Conservation (phyloP, 2,329 filamentous ascomycete genomes). For the Didymosphaeria variabile region DNA sequence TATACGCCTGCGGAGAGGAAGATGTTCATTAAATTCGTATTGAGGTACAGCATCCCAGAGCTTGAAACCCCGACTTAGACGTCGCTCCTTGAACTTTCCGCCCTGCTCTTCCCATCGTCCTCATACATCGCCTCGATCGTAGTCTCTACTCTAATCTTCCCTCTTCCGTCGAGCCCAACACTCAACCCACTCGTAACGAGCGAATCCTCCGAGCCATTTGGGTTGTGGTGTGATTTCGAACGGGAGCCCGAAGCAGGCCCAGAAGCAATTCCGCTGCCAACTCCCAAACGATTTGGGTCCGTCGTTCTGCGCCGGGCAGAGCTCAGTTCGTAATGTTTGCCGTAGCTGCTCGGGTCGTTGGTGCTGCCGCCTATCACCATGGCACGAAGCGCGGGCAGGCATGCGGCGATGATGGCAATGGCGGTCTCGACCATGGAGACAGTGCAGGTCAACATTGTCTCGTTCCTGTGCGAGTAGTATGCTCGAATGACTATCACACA, state of each 20-base stretch:
- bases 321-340: constrained; percentile 35
- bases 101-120: constrained; percentile 6
- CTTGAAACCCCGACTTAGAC: background rate
- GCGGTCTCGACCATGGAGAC: constrained; percentile 39
- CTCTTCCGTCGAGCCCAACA: constrained; percentile 5
- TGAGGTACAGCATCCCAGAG: background rate
- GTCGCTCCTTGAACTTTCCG: constrained; percentile 4
- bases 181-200: constrained; percentile 19
- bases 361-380: constrained; percentile 30
- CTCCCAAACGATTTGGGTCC: constrained; percentile 16
- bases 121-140: constrained; percentile 21
- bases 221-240: constrained; percentile 3
- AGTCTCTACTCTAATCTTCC: constrained; percentile 25
- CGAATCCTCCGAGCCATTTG: constrained; percentile 28
- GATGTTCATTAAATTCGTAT: background rate
- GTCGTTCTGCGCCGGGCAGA: constrained; percentile 25
- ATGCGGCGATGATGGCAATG: constrained; percentile 53
- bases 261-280: constrained; percentile 5
- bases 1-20: background rate
- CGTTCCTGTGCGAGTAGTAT: constrained; percentile 29
- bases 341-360: constrained; percentile 30
- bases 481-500: constrained; percentile 28
- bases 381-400: constrained; percentile 44
- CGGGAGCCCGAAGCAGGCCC: background rate
- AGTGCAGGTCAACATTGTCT: constrained; percentile 35